Conservation (phyloP, 768 basidiomycete genomes). For the Lentinula sp. region DNA sequence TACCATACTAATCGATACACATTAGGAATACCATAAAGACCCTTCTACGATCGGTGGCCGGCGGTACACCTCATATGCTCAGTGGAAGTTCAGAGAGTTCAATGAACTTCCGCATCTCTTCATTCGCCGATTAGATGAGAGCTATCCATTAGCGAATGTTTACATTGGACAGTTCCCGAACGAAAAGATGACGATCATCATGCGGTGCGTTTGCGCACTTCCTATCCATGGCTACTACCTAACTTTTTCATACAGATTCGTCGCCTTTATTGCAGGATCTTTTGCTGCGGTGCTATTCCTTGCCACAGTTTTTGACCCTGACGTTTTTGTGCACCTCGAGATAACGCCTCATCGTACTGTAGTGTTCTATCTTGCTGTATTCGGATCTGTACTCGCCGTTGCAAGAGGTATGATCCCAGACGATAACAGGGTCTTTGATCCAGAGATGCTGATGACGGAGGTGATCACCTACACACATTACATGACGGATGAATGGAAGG, state of each 20-base stretch:
- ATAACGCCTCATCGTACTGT: constrained; percentile 91
- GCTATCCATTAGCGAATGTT: constrained; percentile 85
- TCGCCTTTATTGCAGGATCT: constrained; percentile 93
- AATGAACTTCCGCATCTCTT: constrained; percentile 97
- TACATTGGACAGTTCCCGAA: constrained; percentile 99
- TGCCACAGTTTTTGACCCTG: constrained; percentile 89
- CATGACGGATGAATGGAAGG: constrained; percentile 92
- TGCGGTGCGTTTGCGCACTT: constrained; percentile 59
- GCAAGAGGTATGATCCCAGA: constrained; percentile 95
- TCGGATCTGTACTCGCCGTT: constrained; percentile 82
- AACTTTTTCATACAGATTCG: constrained; percentile 52
- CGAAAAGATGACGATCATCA: constrained; percentile 81
- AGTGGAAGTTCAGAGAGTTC: constrained; percentile 99
- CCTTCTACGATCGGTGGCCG: constrained; percentile 92
- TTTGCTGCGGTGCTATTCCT: constrained; percentile 94
- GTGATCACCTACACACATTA: constrained; percentile 95
- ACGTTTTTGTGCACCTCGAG: constrained; percentile 90
- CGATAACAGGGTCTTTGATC: constrained; percentile 90
- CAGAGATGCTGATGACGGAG: constrained; percentile 87
- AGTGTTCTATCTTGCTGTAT: constrained; percentile 86
- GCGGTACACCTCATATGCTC: constrained; percentile 88
- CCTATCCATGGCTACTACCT: not conserved
- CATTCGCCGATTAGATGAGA: constrained; percentile 76
- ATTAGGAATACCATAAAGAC: constrained; percentile 96
- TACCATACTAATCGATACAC: not conserved